Base-by-base conservation (phyloP, 208 protist species). In the Trypanosoma caninum region DNA sequence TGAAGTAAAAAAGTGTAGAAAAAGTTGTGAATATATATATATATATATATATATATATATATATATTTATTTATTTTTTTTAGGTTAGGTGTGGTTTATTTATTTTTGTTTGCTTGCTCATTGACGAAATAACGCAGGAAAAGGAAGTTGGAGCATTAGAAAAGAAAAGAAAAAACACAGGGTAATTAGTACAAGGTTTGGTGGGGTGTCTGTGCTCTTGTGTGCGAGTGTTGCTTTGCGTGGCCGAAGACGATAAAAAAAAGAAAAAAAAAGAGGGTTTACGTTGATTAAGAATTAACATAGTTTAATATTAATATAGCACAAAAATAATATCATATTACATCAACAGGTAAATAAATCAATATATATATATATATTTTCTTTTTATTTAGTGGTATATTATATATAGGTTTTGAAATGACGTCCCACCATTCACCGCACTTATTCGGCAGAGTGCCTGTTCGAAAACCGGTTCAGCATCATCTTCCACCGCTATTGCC, bases 291-390 rank as follows among this genome's bases (percentile, higher is more conserved):
- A 35, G 31, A 28, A 37, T 13, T 33, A 14, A 57, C n/a, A n/a
- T n/a, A n/a, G n/a, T n/a, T n/a, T n/a, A n/a, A n/a, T n/a, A n/a
- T n/a, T n/a, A n/a, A n/a, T n/a, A 5, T 44, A 4, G 20, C 2
- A 3, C 4, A 4, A 44, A 34, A 42, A n/a, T 46, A 18, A 45
- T 7, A 40, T 11, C 45, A 47, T 48, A 33, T 18, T 20, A 60
- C 13, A 11, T 5, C 10, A 45, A 35, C 11, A 20, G 38, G 68
- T 62, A 52, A 59, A 67, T 67, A 65, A 65, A 60, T 67, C 44
- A 48, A 67, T 72, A 66, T 67, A 72, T 67, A 72, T 72, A 62
- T 67, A 35, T 50, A 42, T 50, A 27, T 53, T 28, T 42, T n/a
- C n/a, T n/a, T n/a, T n/a, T n/a, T n/a, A n/a, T n/a, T n/a, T n/a